Conservation (phyloP, 208 protist genomes). For the Acanthamoeba triangularis region DNA sequence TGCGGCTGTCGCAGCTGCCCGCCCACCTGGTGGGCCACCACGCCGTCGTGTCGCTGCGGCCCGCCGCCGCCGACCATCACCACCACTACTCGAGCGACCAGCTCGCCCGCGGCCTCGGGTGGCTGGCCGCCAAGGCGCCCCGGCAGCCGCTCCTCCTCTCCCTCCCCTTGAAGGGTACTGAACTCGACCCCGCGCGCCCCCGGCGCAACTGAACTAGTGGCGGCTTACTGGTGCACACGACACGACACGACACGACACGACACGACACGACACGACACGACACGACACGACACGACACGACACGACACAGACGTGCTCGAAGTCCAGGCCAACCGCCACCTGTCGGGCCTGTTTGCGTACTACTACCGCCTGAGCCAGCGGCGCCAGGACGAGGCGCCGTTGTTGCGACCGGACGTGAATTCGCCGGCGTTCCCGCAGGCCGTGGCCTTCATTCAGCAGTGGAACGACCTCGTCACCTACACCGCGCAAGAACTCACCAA, state of each 20-base stretch:
- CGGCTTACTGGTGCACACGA: too few species aligned
- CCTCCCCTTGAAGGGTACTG: background rate
- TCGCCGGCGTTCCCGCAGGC: conserved; percentile 17
- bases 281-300: too few species aligned
- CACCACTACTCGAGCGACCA: background rate
- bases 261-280: too few species aligned
- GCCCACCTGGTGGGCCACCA: background rate
- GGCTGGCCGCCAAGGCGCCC: conserved; percentile 1
- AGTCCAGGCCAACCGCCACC: background rate
- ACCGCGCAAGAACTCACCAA: background rate
- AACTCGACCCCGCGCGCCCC: background rate
- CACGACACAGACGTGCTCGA: conserved; percentile 16
- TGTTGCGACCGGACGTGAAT: background rate
- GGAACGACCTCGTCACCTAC: background rate
- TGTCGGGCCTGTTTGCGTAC: background rate
- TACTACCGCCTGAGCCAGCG: background rate
- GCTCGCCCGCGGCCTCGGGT: background rate
- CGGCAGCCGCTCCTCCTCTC: background rate
- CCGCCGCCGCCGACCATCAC: background rate
- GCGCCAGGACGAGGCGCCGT: background rate
- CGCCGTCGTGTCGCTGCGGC: background rate
- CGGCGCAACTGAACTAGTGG: background rate
- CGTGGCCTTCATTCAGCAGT: background rate
- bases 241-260: too few species aligned
- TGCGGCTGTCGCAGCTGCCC: background rate